Evolutionary conservation across 768 basidiomycete genomes (phyloP).

Genomic region (Auricularia sp.): DNA sequence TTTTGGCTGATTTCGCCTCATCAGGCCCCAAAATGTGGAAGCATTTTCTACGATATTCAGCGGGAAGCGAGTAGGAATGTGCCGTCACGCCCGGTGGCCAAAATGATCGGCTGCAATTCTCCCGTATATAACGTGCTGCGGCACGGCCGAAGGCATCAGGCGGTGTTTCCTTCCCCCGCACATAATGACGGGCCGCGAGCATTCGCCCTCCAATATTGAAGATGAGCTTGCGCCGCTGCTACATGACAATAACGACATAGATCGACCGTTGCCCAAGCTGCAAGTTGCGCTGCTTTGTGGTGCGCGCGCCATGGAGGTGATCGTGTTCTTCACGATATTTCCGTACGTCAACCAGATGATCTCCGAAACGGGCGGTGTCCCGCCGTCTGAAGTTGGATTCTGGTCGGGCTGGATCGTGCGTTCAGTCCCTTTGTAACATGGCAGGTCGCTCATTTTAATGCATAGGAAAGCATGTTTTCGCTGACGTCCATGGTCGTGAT

Average conservation of each 20-base stretch:
- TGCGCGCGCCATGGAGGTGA: slow-evolving; percentile 6
- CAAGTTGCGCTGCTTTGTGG: slow-evolving; percentile 10
- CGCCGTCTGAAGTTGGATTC: slow-evolving; percentile 1
- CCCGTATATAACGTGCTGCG: too few relatives aligned
- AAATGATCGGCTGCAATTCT: too few relatives aligned
- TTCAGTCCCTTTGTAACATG: not conserved
- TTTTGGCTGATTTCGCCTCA: too few relatives aligned
- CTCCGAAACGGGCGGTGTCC: slow-evolving; percentile 1
- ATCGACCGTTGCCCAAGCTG: slow-evolving; percentile 7
- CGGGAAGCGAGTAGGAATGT: too few relatives aligned
- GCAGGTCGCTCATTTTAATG: not conserved
- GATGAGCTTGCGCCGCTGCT: not conserved
- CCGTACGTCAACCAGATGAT: slow-evolving; percentile 10
- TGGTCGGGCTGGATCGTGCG: slow-evolving; percentile 8
- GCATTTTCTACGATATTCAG: too few relatives aligned
- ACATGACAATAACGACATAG: not conserved
- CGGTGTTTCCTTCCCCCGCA: too few relatives aligned
- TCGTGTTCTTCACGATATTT: slow-evolving; percentile 12
- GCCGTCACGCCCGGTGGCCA: too few relatives aligned
- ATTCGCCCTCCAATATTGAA: too few relatives aligned
- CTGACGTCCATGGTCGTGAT: slow-evolving; percentile 7
- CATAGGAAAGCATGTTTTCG: slow-evolving; percentile 7
- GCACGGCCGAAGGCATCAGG: too few relatives aligned
- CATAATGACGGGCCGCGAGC: too few relatives aligned
- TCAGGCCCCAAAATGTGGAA: too few relatives aligned